Conservation (phyloP, 1,284 basidiomycete genomes). For the Ustilago curta region DNA sequence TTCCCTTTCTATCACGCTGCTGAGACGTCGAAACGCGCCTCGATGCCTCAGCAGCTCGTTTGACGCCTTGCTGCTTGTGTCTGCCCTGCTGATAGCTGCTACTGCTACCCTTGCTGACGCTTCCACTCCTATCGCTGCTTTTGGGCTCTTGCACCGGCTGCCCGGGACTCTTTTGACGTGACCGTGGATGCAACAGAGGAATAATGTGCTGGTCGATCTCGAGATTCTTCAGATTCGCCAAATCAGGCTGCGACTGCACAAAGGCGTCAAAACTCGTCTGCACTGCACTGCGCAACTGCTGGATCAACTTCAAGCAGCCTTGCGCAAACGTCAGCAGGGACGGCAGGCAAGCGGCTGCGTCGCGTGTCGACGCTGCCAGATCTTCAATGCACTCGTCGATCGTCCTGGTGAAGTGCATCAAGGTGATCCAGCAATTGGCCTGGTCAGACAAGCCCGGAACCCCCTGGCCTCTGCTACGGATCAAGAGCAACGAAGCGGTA, state of each 20-base stretch:
- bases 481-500: slow-evolving; percentile 40
- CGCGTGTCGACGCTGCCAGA: slow-evolving; percentile 22
- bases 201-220: slow-evolving; percentile 32
- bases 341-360: slow-evolving; percentile 20
- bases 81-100: background rate
- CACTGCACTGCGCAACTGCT: slow-evolving; percentile 30
- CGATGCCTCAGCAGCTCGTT: background rate
- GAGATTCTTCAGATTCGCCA: slow-evolving; percentile 10
- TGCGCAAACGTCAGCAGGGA: slow-evolving; percentile 32
- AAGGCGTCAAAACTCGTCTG: slow-evolving; percentile 39
- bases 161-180: slow-evolving; percentile 19
- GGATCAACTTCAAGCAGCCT: slow-evolving; percentile 36
- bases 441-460: slow-evolving; percentile 32
- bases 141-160: background rate
- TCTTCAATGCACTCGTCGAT: slow-evolving; percentile 42
- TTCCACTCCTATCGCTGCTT: slow-evolving; percentile 4
- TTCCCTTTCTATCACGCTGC: slow-evolving; percentile 11
- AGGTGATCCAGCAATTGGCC: slow-evolving; percentile 40
- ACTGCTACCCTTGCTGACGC: slow-evolving; percentile 1
- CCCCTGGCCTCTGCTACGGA: slow-evolving; percentile 44
- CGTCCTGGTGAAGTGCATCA: slow-evolving; percentile 36
- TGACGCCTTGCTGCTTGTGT: slow-evolving; percentile 11
- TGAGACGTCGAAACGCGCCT: background rate
- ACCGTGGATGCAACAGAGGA: slow-evolving; percentile 41
- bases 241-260: slow-evolving; percentile 19